Evolutionary conservation across 2,329 filamentous ascomycete genomes (phyloP), one percentile per base, ranked within the genome.

Genomic region (Mycosphaerella sp.): DNA sequence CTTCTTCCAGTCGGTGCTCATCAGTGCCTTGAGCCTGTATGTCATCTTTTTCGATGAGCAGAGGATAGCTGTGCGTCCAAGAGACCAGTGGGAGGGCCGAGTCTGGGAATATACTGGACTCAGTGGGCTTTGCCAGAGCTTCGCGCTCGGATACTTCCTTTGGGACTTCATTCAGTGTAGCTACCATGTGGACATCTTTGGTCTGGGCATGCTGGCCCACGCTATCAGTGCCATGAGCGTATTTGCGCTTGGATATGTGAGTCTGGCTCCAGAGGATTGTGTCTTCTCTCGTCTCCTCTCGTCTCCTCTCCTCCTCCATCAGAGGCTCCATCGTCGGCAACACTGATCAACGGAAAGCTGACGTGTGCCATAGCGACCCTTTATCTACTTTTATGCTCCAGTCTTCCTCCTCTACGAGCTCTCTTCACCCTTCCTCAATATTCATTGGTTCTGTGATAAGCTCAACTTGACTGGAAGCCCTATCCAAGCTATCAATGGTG

Each of bases 361-460:
- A 43, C 28, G 6, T 25, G 7, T 1, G 6, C 8, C 6, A 25
- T 27, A 93, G 87, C 79, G 86, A 54, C 88, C 88, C 1, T 90
- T 91, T 64, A 77, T 90, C 58, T 90, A 91, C 73, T 90, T 84
- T 73, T 94, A 93, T 70, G 85, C 80, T 50, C 79, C 79, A 50
- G 81, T 81, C 53, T 94, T 94, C 70, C 87, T 94, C 63, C 82
- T 93, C 52, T 94, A 89, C 79, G 88, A 94, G 70, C 79, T 94
- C 35, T 90, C 86, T 21, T 86, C 85, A 4, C 87, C 87, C 6
- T 90, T 93, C 69, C 77, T 93, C 52, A 94, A 94, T 67, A 79
- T 91, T 66, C 88, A 94, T 74, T 94, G 88, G 88, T 93, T 93
- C 74, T 87, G 86, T 71, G 88, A 94, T 71, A 94, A 94, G 73